These are phyloP conservation scores for Cadophora malorum DNA, from an alignment of 2,329 filamentous ascomycete genomes.

Conservation along the genomic window DNA sequence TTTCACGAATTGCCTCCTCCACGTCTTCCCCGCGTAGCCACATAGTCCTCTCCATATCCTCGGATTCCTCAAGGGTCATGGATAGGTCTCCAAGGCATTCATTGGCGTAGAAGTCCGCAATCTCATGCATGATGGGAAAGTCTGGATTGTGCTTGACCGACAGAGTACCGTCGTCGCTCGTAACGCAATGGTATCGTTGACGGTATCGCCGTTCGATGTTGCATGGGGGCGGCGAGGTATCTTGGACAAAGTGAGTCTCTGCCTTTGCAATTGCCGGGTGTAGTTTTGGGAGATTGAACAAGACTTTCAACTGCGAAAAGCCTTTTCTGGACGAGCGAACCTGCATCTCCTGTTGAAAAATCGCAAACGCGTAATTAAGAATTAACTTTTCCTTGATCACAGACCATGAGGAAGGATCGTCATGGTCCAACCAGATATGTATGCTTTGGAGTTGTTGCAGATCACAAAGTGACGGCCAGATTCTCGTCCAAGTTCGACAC, in stretches of 20 bases:
- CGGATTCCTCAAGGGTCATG: neutral
- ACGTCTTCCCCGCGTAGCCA: neutral
- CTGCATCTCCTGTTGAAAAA: neutral
- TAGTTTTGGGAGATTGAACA: constrained; percentile 17
- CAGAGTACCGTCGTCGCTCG: neutral
- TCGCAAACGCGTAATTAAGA: neutral
- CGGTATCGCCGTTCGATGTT: constrained; percentile 8
- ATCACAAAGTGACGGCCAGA: neutral
- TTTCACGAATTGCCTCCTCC: neutral
- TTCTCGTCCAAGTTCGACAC: neutral
- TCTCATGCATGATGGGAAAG: neutral
- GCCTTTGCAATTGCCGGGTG: constrained; percentile 10
- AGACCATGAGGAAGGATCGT: constrained; percentile 14
- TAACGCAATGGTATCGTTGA: constrained; percentile 2
- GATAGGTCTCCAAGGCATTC: neutral
- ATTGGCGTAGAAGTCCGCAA: neutral
- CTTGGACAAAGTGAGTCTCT: constrained; percentile 6
- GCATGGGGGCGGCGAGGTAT: neutral
- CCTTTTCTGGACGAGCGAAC: neutral
- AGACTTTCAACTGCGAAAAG: neutral
- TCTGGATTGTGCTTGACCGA: neutral
- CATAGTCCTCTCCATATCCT: neutral
- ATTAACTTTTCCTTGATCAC: constrained; percentile 6
- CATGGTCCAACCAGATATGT: constrained; percentile 15
- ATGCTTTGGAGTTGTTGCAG: constrained; percentile 2